Evolutionary conservation across 139 green algal genomes (phyloP).

Genomic region (Micromonas pusilla): DNA sequence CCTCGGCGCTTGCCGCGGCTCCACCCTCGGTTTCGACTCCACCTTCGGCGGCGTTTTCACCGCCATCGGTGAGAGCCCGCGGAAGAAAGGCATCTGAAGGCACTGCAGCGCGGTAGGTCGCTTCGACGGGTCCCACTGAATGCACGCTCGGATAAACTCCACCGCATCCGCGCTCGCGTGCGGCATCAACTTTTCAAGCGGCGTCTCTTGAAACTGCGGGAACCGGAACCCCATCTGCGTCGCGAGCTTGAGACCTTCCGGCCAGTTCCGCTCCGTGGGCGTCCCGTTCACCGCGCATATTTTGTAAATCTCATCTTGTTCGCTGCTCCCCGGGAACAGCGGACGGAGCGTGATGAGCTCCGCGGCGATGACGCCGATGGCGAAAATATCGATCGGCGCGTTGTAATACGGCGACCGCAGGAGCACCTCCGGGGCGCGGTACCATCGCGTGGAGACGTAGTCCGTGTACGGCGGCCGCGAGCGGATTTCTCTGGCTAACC

Average conservation of each 20-base stretch:
- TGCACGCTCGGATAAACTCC: conserved; percentile 67
- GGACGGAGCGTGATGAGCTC: conserved; percentile 89
- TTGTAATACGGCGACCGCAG: conserved; percentile 76
- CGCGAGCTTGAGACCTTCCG: conserved; percentile 77
- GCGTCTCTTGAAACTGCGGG: conserved; percentile 54
- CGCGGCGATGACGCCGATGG: conserved; percentile 88
- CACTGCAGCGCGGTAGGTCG: conserved; percentile 74
- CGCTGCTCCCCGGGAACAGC: conserved; percentile 71
- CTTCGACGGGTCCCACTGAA: conserved; percentile 61
- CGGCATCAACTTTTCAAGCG: conserved; percentile 61
- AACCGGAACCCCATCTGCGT: conserved; percentile 76
- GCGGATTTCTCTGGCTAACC: conserved; percentile 78
- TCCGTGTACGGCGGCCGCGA: conserved; percentile 84
- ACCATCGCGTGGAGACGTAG: conserved; percentile 89
- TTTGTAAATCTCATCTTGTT: conserved; percentile 91
- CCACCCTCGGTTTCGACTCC: background rate
- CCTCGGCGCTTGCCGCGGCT: too few species aligned
- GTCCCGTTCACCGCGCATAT: conserved; percentile 84
- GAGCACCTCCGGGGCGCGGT: conserved; percentile 73
- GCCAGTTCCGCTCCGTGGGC: conserved; percentile 69
- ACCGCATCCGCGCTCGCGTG: conserved; percentile 71
- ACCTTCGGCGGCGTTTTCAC: background rate
- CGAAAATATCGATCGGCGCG: conserved; percentile 81
- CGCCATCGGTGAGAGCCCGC: conserved; percentile 36
- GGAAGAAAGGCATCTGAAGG: conserved; percentile 78